These are phyloP conservation scores for Inga oerstediana DNA, from an alignment of 306 rosid species.

Conservation along the genomic window DNA sequence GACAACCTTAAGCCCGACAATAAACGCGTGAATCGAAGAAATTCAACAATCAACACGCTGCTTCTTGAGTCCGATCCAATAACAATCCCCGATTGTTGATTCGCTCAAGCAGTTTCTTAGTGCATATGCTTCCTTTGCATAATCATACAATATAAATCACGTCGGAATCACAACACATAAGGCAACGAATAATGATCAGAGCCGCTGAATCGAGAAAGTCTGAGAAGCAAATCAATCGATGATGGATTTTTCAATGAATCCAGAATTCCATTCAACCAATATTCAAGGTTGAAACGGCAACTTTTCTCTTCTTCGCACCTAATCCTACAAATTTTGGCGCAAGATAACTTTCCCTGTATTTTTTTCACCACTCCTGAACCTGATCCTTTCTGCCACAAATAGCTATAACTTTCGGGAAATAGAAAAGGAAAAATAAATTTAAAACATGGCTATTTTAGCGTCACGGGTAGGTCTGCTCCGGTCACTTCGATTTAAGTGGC, in stretches of 20 bases:
- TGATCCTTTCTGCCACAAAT: background rate
- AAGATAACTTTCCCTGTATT: background rate
- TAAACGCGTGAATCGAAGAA: background rate
- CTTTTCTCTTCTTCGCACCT: background rate
- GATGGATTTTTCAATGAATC: background rate
- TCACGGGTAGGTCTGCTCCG: slow-evolving; percentile 29
- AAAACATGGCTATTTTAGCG: background rate
- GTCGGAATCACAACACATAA: background rate
- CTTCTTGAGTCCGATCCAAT: background rate
- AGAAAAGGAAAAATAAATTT: background rate
- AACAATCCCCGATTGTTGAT: slow-evolving; percentile 12
- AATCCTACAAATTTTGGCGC: background rate
- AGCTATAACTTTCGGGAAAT: background rate
- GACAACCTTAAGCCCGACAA: background rate
- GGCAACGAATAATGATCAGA: background rate
- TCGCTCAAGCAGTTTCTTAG: background rate
- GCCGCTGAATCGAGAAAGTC: background rate
- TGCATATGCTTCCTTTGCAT: background rate
- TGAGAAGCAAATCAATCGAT: slow-evolving; percentile 2
- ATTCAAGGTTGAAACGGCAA: background rate
- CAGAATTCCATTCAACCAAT: background rate
- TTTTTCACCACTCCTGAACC: background rate
- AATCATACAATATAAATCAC: background rate
- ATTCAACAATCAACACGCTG: background rate
- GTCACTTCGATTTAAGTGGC: background rate